Conservation (phyloP, 2,329 filamentous ascomycete genomes). For the Colletotrichum limetticola region DNA sequence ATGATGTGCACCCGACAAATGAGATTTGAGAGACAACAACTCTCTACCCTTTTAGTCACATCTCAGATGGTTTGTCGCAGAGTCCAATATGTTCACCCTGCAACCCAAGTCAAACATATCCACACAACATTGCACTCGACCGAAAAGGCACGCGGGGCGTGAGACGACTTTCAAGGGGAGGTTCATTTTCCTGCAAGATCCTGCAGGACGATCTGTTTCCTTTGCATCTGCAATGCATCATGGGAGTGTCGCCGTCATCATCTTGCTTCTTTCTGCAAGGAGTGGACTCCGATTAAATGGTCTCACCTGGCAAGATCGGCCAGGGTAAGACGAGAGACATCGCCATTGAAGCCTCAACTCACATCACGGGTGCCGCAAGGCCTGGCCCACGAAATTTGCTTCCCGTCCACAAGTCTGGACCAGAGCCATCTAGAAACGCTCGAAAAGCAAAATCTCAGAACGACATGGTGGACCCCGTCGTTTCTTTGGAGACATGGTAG, state of each 20-base stretch:
- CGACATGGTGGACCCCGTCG: neutral
- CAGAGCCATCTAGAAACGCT: neutral
- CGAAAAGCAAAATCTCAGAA: neutral
- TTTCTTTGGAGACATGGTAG: neutral
- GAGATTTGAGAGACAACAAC: conserved; percentile 1
- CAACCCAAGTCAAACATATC: neutral
- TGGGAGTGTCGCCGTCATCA: neutral
- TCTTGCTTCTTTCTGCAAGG: conserved; percentile 20
- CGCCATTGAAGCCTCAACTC: neutral
- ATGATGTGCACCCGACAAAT: conserved; percentile 10
- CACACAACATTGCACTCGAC: neutral
- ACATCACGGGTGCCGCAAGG: neutral
- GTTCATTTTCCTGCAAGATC: conserved; percentile 24
- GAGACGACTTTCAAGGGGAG: neutral
- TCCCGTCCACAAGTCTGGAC: neutral
- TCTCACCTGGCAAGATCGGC: conserved; percentile 1
- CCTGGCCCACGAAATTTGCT: neutral
- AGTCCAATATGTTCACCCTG: neutral
- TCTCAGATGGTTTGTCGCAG: neutral
- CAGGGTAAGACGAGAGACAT: neutral
- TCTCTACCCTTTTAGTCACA: neutral
- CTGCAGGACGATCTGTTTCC: conserved; percentile 27
- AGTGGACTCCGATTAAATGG: neutral
- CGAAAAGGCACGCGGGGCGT: neutral
- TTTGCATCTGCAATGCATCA: neutral